Evolutionary conservation across 192 early-diverging fungal genomes (phyloP).

Genomic region (Thamnidium elegans): DNA sequence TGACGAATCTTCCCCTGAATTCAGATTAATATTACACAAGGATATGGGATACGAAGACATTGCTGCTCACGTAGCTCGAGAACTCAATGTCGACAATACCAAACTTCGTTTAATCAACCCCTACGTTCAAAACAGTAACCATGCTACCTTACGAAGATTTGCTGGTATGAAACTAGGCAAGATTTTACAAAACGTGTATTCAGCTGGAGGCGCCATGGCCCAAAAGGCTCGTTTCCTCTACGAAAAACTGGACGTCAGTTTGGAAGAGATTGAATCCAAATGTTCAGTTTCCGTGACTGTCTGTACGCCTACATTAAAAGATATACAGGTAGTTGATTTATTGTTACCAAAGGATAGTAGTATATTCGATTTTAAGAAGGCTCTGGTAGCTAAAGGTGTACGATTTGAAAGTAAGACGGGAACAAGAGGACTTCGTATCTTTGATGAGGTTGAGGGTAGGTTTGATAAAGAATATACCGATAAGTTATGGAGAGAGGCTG

Average conservation of each 20-base stretch:
- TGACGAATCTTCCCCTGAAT: constrained; percentile 35
- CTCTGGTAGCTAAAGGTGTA: constrained; percentile 46
- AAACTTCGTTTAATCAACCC: constrained; percentile 54
- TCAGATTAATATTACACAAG: constrained; percentile 50
- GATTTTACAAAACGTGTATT: constrained; percentile 24
- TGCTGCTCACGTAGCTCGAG: constrained; percentile 57
- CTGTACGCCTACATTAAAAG: constrained; percentile 62
- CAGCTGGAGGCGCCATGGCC: constrained; percentile 22
- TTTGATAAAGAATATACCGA: constrained; percentile 43
- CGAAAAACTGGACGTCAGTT: constrained; percentile 78
- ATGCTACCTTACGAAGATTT: not conserved
- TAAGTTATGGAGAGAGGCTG: constrained; percentile 42
- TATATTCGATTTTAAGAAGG: constrained; percentile 47
- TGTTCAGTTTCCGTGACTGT: constrained; percentile 64
- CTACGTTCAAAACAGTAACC: not conserved
- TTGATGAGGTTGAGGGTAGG: constrained; percentile 50
- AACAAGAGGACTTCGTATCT: constrained; percentile 54
- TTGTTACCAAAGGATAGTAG: constrained; percentile 62
- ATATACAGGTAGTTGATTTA: constrained; percentile 61
- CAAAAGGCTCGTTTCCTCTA: constrained; percentile 55
- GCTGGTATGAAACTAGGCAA: constrained; percentile 32
- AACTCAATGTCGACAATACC: constrained; percentile 58
- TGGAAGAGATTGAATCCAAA: constrained; percentile 83
- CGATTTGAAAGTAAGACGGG: constrained; percentile 38
- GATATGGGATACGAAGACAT: constrained; percentile 70